Base-by-base conservation (phyloP, 176 grass and related monocot genomes). In the Lolium multiflorum region DNA sequence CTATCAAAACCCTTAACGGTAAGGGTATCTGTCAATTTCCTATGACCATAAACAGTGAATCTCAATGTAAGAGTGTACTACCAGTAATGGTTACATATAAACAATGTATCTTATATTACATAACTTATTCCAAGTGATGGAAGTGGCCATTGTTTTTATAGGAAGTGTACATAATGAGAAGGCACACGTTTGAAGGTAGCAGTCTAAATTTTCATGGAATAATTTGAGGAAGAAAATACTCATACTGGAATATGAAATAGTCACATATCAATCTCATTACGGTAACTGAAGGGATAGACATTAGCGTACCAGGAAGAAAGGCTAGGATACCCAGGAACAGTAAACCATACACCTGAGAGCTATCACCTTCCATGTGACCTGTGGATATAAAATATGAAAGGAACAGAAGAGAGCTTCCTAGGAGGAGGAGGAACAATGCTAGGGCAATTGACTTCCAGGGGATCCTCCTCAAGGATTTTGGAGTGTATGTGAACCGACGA, bases 371-470 rank as follows among this genome's bases (percentile, higher is more conserved):
- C 93, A 98, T 94, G 71, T 98, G 93, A 69, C 92, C 96, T 14
- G 88, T 92, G 84, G 92, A 89, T 86, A 98, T 92, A 54, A 98
- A 96, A 80, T 91, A 95, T 1, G 91, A 89, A 51, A 98, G 92
- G 52, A 92, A 87, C 59, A 98, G 90, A 74, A 98, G 89, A 15
- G 88, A 47, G 20, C 28, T 81, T 81, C 93, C 96, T 10, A 98
- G 84, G 48, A 92, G 57, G 61, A 98, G 88, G 37, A 98, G 92
- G 68, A 98, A 98, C 14, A 98, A 28, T 57, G 93, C 93, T 52
- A 98, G 79, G 50, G 93, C 91, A 80, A 98, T 94, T 71, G 96
- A 98, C 64, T 92, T 98, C 96, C 90, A 98, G 0, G 90, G 93
- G 54, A 98, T 91, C 88, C 56, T 92, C 21, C 86, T 90, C 21